Evolutionary conservation across 2,329 filamentous ascomycete species (phyloP).

Genomic region (Fusarium nurragi): DNA sequence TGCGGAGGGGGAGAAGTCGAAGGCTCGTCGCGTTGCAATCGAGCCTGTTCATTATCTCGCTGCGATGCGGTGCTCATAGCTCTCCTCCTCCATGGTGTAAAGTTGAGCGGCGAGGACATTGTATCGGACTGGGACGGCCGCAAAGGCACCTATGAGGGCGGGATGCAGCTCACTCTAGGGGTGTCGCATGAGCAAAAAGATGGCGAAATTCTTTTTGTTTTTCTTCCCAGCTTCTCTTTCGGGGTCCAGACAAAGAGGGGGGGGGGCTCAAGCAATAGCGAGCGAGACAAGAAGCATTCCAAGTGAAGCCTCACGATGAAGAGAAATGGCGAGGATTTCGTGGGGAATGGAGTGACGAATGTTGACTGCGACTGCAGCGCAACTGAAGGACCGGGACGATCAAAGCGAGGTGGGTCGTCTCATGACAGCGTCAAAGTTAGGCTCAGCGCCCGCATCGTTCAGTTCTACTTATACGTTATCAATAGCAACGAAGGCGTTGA

Average conservation of each 20-base stretch:
- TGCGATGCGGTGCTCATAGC: slow-evolving; percentile 52
- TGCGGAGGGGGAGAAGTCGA: slow-evolving; percentile 37
- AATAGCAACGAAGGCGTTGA: not conserved
- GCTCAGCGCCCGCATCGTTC: slow-evolving; percentile 26
- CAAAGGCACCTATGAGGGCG: slow-evolving; percentile 30
- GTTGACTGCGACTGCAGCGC: slow-evolving; percentile 9
- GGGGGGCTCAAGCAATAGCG: slow-evolving; percentile 23
- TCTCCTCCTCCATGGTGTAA: slow-evolving; percentile 60
- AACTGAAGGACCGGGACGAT: slow-evolving; percentile 36
- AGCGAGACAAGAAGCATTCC: slow-evolving; percentile 37
- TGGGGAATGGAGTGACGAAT: slow-evolving; percentile 44
- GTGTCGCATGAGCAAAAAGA: slow-evolving; percentile 34
- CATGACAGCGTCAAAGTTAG: slow-evolving; percentile 39
- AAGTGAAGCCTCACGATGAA: slow-evolving; percentile 26
- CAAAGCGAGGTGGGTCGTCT: slow-evolving; percentile 37
- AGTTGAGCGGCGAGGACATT: slow-evolving; percentile 61
- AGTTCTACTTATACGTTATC: slow-evolving; percentile 5
- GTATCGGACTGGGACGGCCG: slow-evolving; percentile 18
- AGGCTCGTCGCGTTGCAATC: slow-evolving; percentile 43
- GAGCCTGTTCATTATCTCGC: slow-evolving; percentile 38
- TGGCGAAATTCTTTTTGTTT: not conserved
- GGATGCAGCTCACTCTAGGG: slow-evolving; percentile 28
- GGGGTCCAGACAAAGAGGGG: slow-evolving; percentile 8
- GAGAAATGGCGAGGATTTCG: slow-evolving; percentile 31
- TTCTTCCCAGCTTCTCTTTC: not conserved